These are phyloP conservation scores for Backusella circina DNA, from an alignment of 192 early-diverging fungal species.

Conservation along the genomic window DNA sequence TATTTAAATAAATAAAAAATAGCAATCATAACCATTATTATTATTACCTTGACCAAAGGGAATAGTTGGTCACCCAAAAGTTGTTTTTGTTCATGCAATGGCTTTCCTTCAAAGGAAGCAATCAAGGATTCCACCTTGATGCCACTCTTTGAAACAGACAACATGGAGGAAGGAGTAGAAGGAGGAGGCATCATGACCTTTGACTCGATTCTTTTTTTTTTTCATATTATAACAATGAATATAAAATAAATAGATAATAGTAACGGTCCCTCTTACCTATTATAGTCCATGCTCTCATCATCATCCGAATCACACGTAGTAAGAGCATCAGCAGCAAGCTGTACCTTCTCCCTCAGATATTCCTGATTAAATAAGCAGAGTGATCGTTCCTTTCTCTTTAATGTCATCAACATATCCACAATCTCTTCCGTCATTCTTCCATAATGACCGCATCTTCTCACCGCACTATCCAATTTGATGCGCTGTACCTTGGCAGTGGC, in stretches of 20 bases:
- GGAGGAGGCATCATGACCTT: neutral
- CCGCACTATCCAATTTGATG: constrained; percentile 31
- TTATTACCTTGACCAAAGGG: constrained; percentile 35
- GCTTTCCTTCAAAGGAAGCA: constrained; percentile 25
- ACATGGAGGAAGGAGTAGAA: neutral
- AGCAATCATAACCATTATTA: neutral
- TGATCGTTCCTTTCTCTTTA: constrained; percentile 40
- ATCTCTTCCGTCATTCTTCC: constrained; percentile 28
- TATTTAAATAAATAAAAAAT: neutral
- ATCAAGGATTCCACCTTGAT: constrained; percentile 17
- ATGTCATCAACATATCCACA: constrained; percentile 42
- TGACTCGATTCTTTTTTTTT: neutral
- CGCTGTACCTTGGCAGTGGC: constrained; percentile 23
- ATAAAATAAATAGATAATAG: neutral
- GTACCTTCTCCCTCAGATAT: constrained; percentile 34
- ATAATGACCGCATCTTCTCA: constrained; percentile 20
- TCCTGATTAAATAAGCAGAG: constrained; percentile 42
- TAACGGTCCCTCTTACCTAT: neutral
- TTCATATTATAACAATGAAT: neutral
- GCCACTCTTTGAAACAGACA: constrained; percentile 16
- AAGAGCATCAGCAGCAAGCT: constrained; percentile 33
- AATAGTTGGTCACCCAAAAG: constrained; percentile 37
- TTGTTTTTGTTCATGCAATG: constrained; percentile 37
- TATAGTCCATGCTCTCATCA: neutral
- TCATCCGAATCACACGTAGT: constrained; percentile 23